Evolutionary conservation across 345 rosid genomes (phyloP), one percentile per base, ranked within the genome.

Genomic region (Noccaea bulbosa): DNA sequence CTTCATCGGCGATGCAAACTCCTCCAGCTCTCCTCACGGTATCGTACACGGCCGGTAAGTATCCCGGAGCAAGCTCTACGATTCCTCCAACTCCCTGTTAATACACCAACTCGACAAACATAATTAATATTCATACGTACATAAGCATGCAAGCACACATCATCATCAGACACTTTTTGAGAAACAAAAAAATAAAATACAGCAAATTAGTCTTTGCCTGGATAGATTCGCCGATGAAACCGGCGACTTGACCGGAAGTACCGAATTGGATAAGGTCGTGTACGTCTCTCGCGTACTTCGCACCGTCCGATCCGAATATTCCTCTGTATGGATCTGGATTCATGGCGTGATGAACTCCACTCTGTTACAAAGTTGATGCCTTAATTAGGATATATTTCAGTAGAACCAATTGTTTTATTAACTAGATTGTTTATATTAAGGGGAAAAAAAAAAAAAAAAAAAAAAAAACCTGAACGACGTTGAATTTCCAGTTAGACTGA

Each of bases 261-360:
- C 96, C 98, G 65, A 79, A 93, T 54, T 86, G 83, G 27, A 93
- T 81, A 35, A 87, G 87, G 16, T 91, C 97, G 49, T 91, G 81
- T 16, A 93, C 85, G 17, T 93, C 98, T 48, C 64, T 83, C 6
- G 98, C 98, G 67, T 93, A 93, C 80, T 74, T 84, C 70, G 83
- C 85, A 24, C 92, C 96, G 52, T 91, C 94, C 0, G 96, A 85
- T 59, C 97, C 98, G 46, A 93, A 91, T 6, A 83, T 73, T 49
- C 98, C 97, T 62, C 98, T 81, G 73, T 91, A 93, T 1, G 98
- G 96, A 61, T 93, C 98, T 45, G 98, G 98, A 81, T 93, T 93
- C 77, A 87, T 17, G 49, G 96, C 91, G 80, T 93, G 98, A 69
- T 91, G 98, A 45, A 93, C 81, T 76, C 97, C 98, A 48, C 81